Conservation (phyloP, 1,284 basidiomycete species). For the Rhodotorula sp. region DNA sequence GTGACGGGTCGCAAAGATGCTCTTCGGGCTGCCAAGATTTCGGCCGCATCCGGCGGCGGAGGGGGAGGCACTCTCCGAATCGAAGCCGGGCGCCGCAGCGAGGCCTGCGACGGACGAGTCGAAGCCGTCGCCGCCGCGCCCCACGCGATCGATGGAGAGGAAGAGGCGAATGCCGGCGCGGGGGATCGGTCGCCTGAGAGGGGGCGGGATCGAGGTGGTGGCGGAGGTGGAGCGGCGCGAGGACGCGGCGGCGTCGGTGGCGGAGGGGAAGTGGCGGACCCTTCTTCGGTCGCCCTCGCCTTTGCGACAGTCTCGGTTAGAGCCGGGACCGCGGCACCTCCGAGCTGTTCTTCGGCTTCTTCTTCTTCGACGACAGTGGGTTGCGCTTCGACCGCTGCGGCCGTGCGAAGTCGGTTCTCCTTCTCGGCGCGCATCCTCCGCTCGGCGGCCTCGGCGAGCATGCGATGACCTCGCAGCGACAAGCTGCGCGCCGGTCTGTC, state of each 20-base stretch:
- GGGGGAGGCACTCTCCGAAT: neutral
- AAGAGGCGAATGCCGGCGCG: neutral
- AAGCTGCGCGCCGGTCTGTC: conserved; percentile 8
- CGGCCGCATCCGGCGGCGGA: neutral
- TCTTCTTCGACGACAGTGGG: neutral
- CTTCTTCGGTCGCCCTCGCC: too few species aligned
- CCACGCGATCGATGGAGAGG: neutral
- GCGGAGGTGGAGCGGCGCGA: conserved; percentile 1
- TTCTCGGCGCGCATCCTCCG: conserved; percentile 20
- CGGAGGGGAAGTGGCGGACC: neutral
- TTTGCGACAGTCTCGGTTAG: too few species aligned
- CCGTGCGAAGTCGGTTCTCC: neutral
- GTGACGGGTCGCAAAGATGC: conserved; percentile 3
- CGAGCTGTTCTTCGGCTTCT: too few species aligned
- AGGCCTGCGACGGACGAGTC: neutral
- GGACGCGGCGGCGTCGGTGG: too few species aligned
- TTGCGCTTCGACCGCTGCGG: neutral
- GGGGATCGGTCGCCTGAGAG: neutral
- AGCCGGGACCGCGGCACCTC: too few species aligned
- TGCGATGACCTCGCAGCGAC: conserved; percentile 10
- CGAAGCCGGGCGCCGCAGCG: neutral
- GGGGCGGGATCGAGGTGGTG: neutral
- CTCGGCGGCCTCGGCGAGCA: conserved; percentile 38
- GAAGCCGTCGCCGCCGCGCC: neutral
- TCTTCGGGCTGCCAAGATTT: conserved; percentile 5